Evolutionary conservation across 2,329 filamentous ascomycete genomes (phyloP).

Genomic region (Ceratocystis variospora): DNA sequence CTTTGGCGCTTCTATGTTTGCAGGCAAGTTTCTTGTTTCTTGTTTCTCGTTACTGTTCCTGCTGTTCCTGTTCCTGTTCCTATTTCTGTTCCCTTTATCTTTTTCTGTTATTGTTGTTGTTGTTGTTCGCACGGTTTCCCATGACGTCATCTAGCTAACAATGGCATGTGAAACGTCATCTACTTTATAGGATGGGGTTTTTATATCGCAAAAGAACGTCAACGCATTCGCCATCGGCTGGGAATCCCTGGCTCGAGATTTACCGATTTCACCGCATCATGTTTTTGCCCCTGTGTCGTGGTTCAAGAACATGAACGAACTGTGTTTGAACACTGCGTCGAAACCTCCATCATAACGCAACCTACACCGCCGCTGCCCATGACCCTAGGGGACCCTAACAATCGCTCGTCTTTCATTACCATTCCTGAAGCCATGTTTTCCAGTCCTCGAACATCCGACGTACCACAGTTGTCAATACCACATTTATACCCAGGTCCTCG

Average conservation of each 20-base stretch:
- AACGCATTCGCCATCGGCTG: constrained; percentile 16
- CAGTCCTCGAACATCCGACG: constrained; percentile 4
- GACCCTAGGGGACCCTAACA: constrained; percentile 16
- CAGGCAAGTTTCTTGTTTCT: neutral
- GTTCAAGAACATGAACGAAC: constrained; percentile 18
- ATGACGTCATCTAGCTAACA: constrained; percentile 17
- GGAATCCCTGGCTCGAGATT: constrained; percentile 14
- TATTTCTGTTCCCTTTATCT: neutral
- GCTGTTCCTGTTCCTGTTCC: neutral
- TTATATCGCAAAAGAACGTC: constrained; percentile 16
- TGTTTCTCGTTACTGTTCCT: neutral
- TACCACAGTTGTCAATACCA: neutral
- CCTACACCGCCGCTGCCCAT: constrained; percentile 16
- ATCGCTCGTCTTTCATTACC: constrained; percentile 18
- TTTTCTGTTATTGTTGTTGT: neutral
- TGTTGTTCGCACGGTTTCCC: neutral
- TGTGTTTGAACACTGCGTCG: constrained; percentile 17
- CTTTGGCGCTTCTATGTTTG: constrained; percentile 14
- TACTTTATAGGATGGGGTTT: constrained; percentile 17
- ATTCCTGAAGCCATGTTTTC: constrained; percentile 15
- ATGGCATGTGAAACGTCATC: constrained; percentile 17
- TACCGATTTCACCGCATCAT: constrained; percentile 14
- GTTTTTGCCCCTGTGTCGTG: constrained; percentile 16
- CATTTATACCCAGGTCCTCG: neutral
- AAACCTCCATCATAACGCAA: constrained; percentile 15